Evolutionary conservation across 106 monocot genomes (phyloP), one percentile per base, ranked within the genome.

Genomic region (Dendrobium catenatum): DNA sequence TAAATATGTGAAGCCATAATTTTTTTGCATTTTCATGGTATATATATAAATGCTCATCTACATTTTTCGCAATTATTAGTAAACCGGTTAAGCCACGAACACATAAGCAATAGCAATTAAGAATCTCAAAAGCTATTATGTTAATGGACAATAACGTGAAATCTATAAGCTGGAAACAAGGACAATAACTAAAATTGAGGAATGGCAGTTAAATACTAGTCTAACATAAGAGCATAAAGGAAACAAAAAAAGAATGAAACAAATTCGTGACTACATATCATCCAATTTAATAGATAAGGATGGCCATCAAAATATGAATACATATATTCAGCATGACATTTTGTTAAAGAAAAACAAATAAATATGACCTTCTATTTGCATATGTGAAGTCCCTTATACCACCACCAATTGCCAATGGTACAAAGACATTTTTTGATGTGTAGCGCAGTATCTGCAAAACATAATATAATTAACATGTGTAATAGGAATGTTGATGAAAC

Each of bases 361-460:
- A 74, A 8, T 51, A 49, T 72, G 42, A 95, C 98, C 98, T 93
- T 75, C 95, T 95, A 89, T 99, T 99, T 47, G 82, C 95, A 88
- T 99, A 95, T 55, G 88, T 95, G 82, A 95, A 99, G 78, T 99
- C 95, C 86, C 95, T 88, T 81, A 99, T 99, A 77, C 98, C 98
- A 85, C 98, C 98, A 81, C 98, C 95, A 80, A 99, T 95, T 51
- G 98, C 95, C 77, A 99, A 83, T 42, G 98, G 98, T 76, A 95
- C 98, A 86, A 99, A 99, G 29, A 99, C 93, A 79, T 99, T 93
- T 85, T 95, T 90, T 78, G 98, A 99, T 19, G 98, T 82, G 77
- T 54, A 82, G 41, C 98, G 94, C 51, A 95, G 67, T 49, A 99
- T 91, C 98, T 99, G 72, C 40, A 72, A 24, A 76, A 18, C 76